A percentile compares a stretch with the other conserved stretches of the same genome.
Evolutionary conservation across 495 filamentous ascomycete genomes (phyloP).

Genomic region (Xylaria intraflava): DNA sequence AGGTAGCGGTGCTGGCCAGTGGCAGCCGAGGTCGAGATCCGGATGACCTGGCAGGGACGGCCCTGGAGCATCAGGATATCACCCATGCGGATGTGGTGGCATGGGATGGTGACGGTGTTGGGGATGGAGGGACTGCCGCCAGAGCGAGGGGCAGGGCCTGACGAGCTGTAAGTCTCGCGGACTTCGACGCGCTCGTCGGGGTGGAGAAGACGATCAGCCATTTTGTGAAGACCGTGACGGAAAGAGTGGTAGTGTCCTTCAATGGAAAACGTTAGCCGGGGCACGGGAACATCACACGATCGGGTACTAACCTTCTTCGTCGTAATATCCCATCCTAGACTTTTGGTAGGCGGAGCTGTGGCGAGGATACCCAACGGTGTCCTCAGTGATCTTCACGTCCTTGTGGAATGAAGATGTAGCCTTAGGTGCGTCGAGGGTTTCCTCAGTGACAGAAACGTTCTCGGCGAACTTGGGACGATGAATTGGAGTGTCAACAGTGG

Average conservation of each 20-base stretch:
- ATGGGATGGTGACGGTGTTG: conserved; percentile 95
- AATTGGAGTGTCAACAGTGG: conserved; percentile 30
- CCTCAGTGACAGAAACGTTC: conserved; percentile 37
- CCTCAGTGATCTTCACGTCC: conserved; percentile 29
- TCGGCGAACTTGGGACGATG: conserved; percentile 17
- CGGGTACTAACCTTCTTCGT: conserved; percentile 63
- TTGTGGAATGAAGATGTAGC: conserved; percentile 34
- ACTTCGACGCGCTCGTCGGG: conserved; percentile 56
- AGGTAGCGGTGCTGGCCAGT: conserved; percentile 99
- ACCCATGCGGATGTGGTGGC: conserved; percentile 98
- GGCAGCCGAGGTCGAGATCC: conserved; percentile 95
- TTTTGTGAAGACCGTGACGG: conserved; percentile 78
- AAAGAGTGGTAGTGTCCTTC: conserved; percentile 86
- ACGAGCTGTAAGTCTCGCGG: conserved; percentile 26
- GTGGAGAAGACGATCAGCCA: conserved; percentile 74
- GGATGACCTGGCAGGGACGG: conserved; percentile 99
- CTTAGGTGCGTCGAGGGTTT: conserved; percentile 45
- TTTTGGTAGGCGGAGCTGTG: conserved; percentile 29
- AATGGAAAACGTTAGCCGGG: conserved; percentile 10
- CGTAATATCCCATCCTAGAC: conserved; percentile 96
- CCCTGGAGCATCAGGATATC: conserved; percentile 98
- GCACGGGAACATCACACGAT: neutral
- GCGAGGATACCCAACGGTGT: conserved; percentile 40
- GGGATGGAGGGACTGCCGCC: conserved; percentile 40
- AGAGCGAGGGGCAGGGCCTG: conserved; percentile 19